phyloP scores from a whole-genome alignment of 164 flowering plant genomes.

The Vitis vinifera region DNA sequence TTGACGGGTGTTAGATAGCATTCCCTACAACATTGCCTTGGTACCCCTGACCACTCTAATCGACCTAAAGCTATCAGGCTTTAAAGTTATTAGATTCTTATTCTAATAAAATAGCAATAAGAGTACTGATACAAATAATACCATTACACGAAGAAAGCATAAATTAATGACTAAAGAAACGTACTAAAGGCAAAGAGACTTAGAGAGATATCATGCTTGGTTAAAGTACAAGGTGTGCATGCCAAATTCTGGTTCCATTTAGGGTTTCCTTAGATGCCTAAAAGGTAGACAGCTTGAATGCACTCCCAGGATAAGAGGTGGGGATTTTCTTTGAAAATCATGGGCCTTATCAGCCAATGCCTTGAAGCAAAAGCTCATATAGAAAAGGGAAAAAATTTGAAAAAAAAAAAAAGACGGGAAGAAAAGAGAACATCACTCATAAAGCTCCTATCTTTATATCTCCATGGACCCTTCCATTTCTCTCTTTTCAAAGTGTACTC shows the following conservation, averaged over 20 bases:
- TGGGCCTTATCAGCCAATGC: slow-evolving; percentile 1
- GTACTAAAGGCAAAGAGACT: too few species aligned
- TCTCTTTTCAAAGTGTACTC: too few species aligned
- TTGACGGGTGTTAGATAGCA: too few species aligned
- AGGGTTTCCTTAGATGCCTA: slow-evolving; percentile 4
- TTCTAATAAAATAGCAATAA: too few species aligned
- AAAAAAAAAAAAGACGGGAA: background rate
- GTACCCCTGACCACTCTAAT: too few species aligned
- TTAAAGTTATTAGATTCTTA: too few species aligned
- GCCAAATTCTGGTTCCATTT: slow-evolving; percentile 10
- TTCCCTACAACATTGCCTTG: too few species aligned
- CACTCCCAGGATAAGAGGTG: slow-evolving; percentile 5
- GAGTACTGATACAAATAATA: too few species aligned
- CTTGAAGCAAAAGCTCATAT: background rate
- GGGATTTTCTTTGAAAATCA: background rate
- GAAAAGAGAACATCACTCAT: background rate
- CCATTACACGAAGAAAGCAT: too few species aligned
- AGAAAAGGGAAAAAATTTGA: background rate
- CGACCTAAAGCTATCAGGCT: too few species aligned
- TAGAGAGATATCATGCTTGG: background rate
- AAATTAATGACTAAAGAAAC: too few species aligned
- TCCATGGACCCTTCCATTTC: too few species aligned
- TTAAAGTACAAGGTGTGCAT: slow-evolving; percentile 3
- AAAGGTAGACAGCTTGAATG: slow-evolving; percentile 36
- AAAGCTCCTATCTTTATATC: background rate